Evolutionary conservation across 2,329 filamentous ascomycete genomes (phyloP), one percentile per base, ranked within the genome.

Genomic region (Colletotrichum theobromicola): DNA sequence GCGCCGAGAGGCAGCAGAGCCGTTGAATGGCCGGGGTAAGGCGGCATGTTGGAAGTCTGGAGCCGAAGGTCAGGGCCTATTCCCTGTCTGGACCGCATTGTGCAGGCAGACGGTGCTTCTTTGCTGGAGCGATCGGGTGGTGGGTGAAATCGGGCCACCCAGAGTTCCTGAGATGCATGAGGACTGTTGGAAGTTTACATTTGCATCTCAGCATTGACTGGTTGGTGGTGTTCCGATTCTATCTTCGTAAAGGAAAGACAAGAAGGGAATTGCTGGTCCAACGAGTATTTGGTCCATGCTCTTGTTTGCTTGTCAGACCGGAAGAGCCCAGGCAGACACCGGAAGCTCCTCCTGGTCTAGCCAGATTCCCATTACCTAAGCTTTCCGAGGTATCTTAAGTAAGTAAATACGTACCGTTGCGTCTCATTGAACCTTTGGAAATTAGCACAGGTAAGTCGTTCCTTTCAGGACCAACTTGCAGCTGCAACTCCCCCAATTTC

Each of bases 61-160:
- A 72, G 72, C 68, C 68, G 72, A 67, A 72, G 26, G 68, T 53
- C 57, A 63, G 21, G 57, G 12, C 32, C 18, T 28, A 61, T 53
- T 75, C 72, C 63, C 15, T 72, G 68, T 63, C 42, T 26, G 30
- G 21, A 16, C 50, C 32, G 32, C 55, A 46, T 37, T 30, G 21
- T 34, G 71, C 71, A 71, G 24, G 61, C 42, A 21, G 35, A 30
- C 28, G 28, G 37, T 67, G 67, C 67, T 46, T 74, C 53, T 57
- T 42, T 32, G 28, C 61, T 65, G 37, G 61, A 53, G 16, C 30
- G 32, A 66, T 62, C 32, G 32, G 15, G 16, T 18, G 67, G 30
- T 65, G 35, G 67, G 32, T 21, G 35, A 26, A 10, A 15, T 55
- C n/a, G 30, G 21, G 18, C 15, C n/a, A 34, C 21, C 13, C 28